A percentile compares a stretch with the other conserved stretches of the same genome.
These are phyloP conservation scores for Paraglomus occultum DNA, from an alignment of 192 early-diverging fungal species.

Conservation along the genomic window DNA sequence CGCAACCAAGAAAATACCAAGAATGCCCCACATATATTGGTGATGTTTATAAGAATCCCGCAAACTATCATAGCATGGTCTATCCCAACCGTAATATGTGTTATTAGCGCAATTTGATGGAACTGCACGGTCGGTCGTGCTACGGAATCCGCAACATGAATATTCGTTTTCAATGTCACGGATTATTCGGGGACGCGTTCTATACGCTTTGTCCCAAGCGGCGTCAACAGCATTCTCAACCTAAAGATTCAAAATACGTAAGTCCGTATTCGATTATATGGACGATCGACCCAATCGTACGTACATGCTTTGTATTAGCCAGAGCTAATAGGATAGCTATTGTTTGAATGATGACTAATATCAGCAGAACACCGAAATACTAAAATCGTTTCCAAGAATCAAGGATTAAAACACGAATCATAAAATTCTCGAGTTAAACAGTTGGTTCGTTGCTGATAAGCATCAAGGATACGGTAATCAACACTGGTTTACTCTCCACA, in stretches of 20 bases:
- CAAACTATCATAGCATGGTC: constrained; percentile 20
- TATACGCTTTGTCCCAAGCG: constrained; percentile 6
- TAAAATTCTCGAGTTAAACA: neutral
- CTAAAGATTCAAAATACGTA: neutral
- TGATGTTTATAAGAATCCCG: constrained; percentile 19
- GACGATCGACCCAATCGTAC: no score
- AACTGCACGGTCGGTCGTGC: constrained; percentile 38
- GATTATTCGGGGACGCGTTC: neutral
- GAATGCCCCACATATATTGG: neutral
- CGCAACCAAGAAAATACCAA: neutral
- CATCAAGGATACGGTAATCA: constrained; percentile 1
- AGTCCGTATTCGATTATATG: neutral
- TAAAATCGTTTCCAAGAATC: no score
- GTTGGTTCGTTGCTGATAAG: neutral
- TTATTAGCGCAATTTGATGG: constrained; percentile 28
- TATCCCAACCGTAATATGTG: constrained; percentile 26
- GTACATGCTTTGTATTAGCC: constrained; percentile 1
- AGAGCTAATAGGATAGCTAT: neutral
- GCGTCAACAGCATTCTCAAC: neutral
- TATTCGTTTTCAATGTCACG: constrained; percentile 29
- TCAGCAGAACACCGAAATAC: constrained; percentile 13
- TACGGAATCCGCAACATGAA: constrained; percentile 49
- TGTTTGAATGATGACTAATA: constrained; percentile 4
- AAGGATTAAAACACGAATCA: neutral
- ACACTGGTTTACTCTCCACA: neutral